Conservation (phyloP, 352 stramenopile species). For the Peronosclerospora sorghi region DNA sequence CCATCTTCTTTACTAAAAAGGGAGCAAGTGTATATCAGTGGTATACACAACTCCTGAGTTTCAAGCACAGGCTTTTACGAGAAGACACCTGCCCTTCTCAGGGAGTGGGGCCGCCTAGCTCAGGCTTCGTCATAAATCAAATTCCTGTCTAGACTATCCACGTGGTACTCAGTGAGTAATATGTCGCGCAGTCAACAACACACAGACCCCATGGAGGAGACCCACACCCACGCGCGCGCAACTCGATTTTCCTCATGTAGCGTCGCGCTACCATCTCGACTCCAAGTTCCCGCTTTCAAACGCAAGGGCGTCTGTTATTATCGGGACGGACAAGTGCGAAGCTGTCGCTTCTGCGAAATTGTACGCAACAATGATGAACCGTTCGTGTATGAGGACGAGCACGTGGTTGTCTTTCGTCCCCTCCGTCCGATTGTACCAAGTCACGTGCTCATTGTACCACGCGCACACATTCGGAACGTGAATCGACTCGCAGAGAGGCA, state of each 20-base stretch:
- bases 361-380: constrained; percentile 36
- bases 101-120: constrained; percentile 13
- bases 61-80: constrained; percentile 4
- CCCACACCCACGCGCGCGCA: constrained; percentile 1
- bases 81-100: constrained; percentile 17
- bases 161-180: constrained; percentile 7
- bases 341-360: constrained; percentile 80
- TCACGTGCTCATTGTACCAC: constrained; percentile 73
- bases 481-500: constrained; percentile 45
- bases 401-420: constrained; percentile 68
- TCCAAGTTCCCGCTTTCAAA: constrained; percentile 37
- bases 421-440: constrained; percentile 53
- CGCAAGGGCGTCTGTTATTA: constrained; percentile 67
- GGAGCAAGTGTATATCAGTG: no score
- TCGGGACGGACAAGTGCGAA: constrained; percentile 39
- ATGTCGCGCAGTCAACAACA: constrained; percentile 1
- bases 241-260: neutral
- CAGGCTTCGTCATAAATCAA: constrained; percentile 9
- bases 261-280: constrained; percentile 6
- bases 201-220: no score
- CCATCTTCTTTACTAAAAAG: no score
- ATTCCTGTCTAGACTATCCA: constrained; percentile 1
- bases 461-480: constrained; percentile 70
- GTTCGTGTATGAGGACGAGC: constrained; percentile 71
- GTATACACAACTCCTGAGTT: neutral